Conservation (phyloP, 2,329 filamentous ascomycete genomes). For the Colletotrichum sp. region DNA sequence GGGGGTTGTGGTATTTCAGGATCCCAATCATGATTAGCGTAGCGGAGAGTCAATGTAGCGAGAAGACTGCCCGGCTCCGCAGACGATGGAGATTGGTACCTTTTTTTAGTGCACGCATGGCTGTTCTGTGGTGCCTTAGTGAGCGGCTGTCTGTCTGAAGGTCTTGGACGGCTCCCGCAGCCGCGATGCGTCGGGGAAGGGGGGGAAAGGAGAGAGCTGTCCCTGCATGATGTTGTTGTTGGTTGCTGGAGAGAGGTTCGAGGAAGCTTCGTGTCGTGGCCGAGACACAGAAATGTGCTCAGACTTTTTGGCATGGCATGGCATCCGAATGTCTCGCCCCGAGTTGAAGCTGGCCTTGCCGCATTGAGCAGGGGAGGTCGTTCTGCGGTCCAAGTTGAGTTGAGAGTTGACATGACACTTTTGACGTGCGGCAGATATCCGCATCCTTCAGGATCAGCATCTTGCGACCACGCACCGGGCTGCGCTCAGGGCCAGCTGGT, state of each 20-base stretch:
- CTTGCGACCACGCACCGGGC: neutral
- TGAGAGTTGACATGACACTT: neutral
- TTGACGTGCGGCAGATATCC: neutral
- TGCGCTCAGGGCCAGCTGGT: neutral
- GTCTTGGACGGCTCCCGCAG: neutral
- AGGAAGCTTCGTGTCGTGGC: neutral
- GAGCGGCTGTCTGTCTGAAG: neutral
- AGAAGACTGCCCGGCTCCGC: neutral
- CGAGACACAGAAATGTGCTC: neutral
- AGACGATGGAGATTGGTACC: conserved; percentile 3
- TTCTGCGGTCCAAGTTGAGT: neutral
- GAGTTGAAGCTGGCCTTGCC: neutral
- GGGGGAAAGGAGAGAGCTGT: neutral
- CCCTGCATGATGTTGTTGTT: neutral
- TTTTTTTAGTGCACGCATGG: conserved; percentile 11
- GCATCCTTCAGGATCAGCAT: neutral
- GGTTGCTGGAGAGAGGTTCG: neutral
- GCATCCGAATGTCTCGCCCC: neutral
- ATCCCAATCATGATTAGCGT: conserved; percentile 5
- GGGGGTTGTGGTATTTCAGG: conserved; percentile 17
- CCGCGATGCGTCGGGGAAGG: neutral
- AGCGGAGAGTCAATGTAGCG: conserved; percentile 10
- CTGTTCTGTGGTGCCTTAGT: neutral
- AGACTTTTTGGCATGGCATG: neutral
- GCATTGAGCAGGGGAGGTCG: neutral